Evolutionary conservation across 2,329 filamentous ascomycete genomes (phyloP).

Genomic region (Penicillium sp.): DNA sequence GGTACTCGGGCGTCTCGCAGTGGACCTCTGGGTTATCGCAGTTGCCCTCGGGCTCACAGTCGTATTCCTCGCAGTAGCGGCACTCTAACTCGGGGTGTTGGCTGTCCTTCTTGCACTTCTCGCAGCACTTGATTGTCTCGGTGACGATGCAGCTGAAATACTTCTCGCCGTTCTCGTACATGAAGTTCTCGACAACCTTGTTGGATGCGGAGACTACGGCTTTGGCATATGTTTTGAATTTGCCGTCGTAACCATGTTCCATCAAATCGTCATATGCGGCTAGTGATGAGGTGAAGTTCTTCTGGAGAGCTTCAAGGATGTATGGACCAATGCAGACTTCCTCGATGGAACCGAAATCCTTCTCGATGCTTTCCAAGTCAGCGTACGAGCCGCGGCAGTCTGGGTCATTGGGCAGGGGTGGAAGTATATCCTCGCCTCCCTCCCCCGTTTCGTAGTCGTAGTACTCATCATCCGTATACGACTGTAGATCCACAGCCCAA

Average conservation of each 20-base stretch:
- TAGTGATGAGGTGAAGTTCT: constrained; percentile 4
- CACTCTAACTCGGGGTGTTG: too few species aligned
- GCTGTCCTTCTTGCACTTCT: too few species aligned
- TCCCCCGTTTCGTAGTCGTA: not conserved
- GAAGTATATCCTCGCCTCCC: not conserved
- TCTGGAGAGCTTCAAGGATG: constrained; percentile 6
- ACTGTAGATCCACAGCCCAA: constrained; percentile 8
- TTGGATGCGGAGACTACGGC: not conserved
- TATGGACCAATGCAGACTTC: not conserved
- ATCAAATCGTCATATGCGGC: too few species aligned
- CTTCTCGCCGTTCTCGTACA: not conserved
- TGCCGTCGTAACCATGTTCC: not conserved
- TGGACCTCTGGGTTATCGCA: not conserved
- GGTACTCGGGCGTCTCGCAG: not conserved
- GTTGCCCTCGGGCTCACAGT: not conserved
- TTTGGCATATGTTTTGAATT: not conserved
- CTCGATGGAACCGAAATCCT: not conserved
- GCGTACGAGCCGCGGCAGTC: not conserved
- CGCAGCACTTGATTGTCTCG: not conserved
- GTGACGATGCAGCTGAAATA: constrained; percentile 10
- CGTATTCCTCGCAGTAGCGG: not conserved
- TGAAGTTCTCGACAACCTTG: constrained; percentile 1
- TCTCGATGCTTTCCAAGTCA: not conserved
- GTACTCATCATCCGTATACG: not conserved
- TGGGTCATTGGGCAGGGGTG: not conserved